Evolutionary conservation across 2,329 filamentous ascomycete species (phyloP).

Genomic region (Rutstroemia sp.): DNA sequence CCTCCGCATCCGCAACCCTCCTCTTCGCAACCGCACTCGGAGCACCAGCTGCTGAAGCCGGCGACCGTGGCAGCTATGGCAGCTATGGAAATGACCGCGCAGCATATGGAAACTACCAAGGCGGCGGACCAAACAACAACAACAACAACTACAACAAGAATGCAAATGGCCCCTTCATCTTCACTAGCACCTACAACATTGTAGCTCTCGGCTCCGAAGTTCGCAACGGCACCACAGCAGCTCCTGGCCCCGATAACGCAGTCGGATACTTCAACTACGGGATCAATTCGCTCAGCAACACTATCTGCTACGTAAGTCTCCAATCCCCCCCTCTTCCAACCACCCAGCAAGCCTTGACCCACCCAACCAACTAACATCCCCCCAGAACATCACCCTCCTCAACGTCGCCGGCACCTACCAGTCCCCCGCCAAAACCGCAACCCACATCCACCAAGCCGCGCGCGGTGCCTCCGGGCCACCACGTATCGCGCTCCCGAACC

Average conservation of each 20-base stretch:
- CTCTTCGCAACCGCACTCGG: neutral
- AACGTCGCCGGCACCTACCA: conserved; percentile 38
- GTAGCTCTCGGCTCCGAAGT: conserved; percentile 40
- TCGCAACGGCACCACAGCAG: conserved; percentile 32
- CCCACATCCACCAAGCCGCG: conserved; percentile 41
- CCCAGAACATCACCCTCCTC: conserved; percentile 40
- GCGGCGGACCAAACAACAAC: conserved; percentile 2
- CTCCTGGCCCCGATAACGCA: conserved; percentile 33
- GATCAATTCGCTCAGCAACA: conserved; percentile 35
- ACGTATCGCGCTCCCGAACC: conserved; percentile 39
- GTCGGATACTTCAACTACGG: conserved; percentile 41
- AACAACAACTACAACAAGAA: conserved; percentile 6
- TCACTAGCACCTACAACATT: conserved; percentile 40
- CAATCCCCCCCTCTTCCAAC: neutral
- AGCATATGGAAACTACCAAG: neutral
- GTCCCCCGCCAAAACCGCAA: conserved; percentile 39
- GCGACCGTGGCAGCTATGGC: too few species aligned
- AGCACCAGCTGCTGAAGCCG: neutral
- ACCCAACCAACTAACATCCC: neutral
- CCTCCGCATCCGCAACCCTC: neutral
- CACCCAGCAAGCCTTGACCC: too few species aligned
- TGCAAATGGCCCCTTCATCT: conserved; percentile 17
- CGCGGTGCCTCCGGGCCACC: conserved; percentile 39
- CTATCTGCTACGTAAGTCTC: conserved; percentile 26
- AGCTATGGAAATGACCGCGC: neutral